These are phyloP conservation scores for Neurospora sp. DNA, from an alignment of 495 filamentous ascomycete species.

Conservation along the genomic window DNA sequence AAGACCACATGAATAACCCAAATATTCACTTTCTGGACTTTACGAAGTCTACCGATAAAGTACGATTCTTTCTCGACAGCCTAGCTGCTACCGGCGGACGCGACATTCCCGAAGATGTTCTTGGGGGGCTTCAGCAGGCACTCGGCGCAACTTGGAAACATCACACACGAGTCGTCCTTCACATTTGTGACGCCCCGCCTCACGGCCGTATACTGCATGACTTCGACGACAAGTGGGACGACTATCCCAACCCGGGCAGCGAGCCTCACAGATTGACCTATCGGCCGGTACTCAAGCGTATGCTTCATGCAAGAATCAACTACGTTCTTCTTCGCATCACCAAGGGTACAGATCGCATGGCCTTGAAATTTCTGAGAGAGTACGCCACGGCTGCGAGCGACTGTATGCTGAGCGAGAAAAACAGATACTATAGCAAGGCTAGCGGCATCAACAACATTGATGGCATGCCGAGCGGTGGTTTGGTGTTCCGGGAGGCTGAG, in stretches of 20 bases:
- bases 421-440: slow-evolving; percentile 14
- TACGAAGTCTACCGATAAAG: background rate
- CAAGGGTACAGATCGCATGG: slow-evolving; percentile 23
- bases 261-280: slow-evolving; percentile 26
- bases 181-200: slow-evolving; percentile 27
- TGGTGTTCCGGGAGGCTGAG: slow-evolving; percentile 21
- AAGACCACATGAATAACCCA: slow-evolving; percentile 1
- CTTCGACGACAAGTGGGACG: background rate
- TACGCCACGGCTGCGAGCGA: slow-evolving; percentile 16
- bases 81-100: no score
- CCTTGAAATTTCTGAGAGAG: slow-evolving; percentile 13
- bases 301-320: slow-evolving; percentile 25
- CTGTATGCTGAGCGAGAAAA: slow-evolving; percentile 10
- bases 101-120: slow-evolving; percentile 21
- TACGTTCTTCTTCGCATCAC: slow-evolving; percentile 27
- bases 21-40: no score
- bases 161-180: slow-evolving; percentile 27
- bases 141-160: slow-evolving; percentile 21
- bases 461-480: background rate
- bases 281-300: slow-evolving; percentile 14
- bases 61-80: background rate
- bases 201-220: slow-evolving; percentile 22
- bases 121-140: slow-evolving; percentile 21
- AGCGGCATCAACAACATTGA: background rate
- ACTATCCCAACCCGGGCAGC: slow-evolving; percentile 15